Percentiles rank a stretch among this genome's conserved stretches.
phyloP scores from a whole-genome alignment of 192 early-diverging fungal species.

The Funneliformis mosseae region DNA sequence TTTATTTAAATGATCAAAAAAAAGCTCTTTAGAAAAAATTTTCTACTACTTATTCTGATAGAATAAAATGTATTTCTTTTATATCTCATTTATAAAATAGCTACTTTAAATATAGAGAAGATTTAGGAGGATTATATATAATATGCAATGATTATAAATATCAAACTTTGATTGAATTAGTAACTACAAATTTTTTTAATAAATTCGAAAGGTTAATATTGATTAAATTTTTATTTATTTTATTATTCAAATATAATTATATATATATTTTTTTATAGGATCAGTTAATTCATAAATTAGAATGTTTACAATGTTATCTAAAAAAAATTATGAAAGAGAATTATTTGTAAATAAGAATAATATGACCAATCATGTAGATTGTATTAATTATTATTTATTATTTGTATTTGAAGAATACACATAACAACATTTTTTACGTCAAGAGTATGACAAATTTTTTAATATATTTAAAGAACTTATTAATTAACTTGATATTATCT shows the following conservation, averaged over 20 bases:
- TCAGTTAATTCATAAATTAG: neutral
- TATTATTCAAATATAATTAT: neutral
- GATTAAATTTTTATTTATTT: neutral
- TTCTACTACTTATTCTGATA: neutral
- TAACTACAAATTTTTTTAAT: neutral
- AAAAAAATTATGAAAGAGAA: neutral
- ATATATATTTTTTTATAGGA: neutral
- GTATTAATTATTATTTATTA: slow-evolving; percentile 3
- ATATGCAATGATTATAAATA: slow-evolving; percentile 2
- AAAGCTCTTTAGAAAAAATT: neutral
- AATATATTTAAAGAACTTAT: neutral
- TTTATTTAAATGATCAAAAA: slow-evolving; percentile 10
- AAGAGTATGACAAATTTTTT: neutral
- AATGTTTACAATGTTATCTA: neutral
- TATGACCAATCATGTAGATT: neutral
- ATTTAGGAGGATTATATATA: slow-evolving; percentile 8
- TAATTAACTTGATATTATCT: neutral
- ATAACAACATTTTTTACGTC: neutral
- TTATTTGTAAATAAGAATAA: neutral
- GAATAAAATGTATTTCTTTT: neutral
- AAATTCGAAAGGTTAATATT: neutral
- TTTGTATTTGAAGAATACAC: neutral
- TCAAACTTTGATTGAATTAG: neutral
- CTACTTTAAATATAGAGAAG: neutral
- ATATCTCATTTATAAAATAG: neutral